Conservation (phyloP, 495 filamentous ascomycete species). For the Trichoderma gamsii region DNA sequence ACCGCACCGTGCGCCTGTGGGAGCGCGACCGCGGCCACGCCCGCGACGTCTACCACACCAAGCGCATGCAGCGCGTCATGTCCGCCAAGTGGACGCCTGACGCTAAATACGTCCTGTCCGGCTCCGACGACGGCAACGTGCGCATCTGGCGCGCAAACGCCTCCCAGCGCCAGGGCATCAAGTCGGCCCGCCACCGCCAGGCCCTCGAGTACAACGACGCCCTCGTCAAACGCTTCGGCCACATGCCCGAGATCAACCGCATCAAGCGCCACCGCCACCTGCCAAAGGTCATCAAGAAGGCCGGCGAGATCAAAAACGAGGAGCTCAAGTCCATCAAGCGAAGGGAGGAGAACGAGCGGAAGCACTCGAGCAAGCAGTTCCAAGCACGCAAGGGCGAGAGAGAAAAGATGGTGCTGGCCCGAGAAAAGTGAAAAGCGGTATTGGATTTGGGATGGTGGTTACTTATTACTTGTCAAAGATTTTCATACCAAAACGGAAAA, state of each 20-base stretch:
- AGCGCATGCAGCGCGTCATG: constrained; percentile 97
- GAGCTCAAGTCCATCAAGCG: constrained; percentile 82
- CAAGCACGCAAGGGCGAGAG: constrained; percentile 71
- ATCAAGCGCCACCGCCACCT: constrained; percentile 88
- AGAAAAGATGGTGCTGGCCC: constrained; percentile 84
- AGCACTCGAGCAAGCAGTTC: constrained; percentile 75
- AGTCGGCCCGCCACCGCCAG: constrained; percentile 72
- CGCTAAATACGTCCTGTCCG: constrained; percentile 77
- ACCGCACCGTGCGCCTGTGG: constrained; percentile 59
- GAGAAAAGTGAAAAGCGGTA: constrained; percentile 51
- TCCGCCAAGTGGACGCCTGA: constrained; percentile 78
- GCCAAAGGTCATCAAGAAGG: constrained; percentile 95
- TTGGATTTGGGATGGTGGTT: too few species aligned
- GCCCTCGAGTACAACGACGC: constrained; percentile 90
- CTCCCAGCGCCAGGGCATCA: constrained; percentile 77
- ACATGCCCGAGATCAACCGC: constrained; percentile 92
- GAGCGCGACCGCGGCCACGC: constrained; percentile 73
- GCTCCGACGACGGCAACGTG: constrained; percentile 89
- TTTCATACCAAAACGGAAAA: background rate
- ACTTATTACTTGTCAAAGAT: background rate
- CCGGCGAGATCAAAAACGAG: constrained; percentile 89
- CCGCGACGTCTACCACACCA: constrained; percentile 92
- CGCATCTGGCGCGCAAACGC: constrained; percentile 87
- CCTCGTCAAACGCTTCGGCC: constrained; percentile 73
- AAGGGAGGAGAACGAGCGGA: constrained; percentile 88